Conservation (phyloP, 257 asterid species). For the Parsonsia alboflavescens region DNA sequence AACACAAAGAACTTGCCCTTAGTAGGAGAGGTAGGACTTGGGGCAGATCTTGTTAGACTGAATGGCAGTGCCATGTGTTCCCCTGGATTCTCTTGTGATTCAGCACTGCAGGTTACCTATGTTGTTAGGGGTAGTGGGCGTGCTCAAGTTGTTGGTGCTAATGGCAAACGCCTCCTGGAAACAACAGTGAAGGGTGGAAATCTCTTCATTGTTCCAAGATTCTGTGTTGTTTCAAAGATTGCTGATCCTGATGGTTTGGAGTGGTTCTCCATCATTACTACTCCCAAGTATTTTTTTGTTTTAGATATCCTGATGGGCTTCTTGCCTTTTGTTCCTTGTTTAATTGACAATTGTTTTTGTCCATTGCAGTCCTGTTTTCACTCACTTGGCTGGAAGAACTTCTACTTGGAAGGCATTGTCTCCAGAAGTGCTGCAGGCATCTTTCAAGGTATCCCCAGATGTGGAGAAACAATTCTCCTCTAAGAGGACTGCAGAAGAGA, state of each 20-base stretch:
- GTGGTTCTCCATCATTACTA: conserved; percentile 89
- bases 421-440: conserved; percentile 53
- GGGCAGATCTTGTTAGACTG: conserved; percentile 80
- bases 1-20: conserved; percentile 84
- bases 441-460: conserved; percentile 48
- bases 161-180: conserved; percentile 68
- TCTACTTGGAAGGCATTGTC: conserved; percentile 61
- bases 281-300: conserved; percentile 48
- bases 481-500: conserved; percentile 65
- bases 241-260: conserved; percentile 74
- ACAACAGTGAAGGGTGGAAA: conserved; percentile 54
- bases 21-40: conserved; percentile 74
- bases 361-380: conserved; percentile 27
- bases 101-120: conserved; percentile 84
- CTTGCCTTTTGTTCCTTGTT: background rate
- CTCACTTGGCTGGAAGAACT: conserved; percentile 64
- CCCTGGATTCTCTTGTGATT: conserved; percentile 89
- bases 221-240: conserved; percentile 83
- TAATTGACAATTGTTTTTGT: background rate
- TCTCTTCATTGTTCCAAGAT: conserved; percentile 70
- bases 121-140: conserved; percentile 84
- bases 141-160: conserved; percentile 70
- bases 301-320: background rate
- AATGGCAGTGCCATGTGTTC: conserved; percentile 81
- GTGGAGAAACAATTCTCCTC: conserved; percentile 61